Conservation (phyloP, 78 protist genomes). For the Protostelium mycophagum region DNA sequence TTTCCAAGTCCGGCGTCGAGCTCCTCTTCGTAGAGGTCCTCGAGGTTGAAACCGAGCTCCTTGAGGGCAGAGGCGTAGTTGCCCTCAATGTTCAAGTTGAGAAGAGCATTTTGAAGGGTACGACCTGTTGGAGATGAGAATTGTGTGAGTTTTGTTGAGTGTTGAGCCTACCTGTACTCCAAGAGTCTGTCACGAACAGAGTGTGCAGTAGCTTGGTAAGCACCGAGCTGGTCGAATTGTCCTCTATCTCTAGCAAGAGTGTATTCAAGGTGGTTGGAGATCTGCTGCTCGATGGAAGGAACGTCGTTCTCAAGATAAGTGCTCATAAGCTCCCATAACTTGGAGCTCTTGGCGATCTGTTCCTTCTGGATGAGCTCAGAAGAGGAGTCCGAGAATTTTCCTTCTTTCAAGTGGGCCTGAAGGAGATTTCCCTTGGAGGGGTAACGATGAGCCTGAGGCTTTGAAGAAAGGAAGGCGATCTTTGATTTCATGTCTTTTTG, state of each 20-base stretch:
- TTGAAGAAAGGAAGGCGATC: not conserved
- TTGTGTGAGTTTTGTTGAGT: conserved; percentile 83
- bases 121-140: conserved; percentile 65
- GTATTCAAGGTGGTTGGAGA: conserved; percentile 71
- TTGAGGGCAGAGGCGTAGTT: conserved; percentile 64
- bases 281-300: not conserved
- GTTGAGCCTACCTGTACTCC: conserved; percentile 66
- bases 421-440: not conserved
- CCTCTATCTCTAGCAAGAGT: conserved; percentile 72
- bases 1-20: conserved; percentile 96
- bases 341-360: not conserved
- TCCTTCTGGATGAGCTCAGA: not conserved
- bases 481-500: not conserved
- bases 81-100: conserved; percentile 66
- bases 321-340: not conserved
- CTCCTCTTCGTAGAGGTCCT: conserved; percentile 82
- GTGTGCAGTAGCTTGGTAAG: conserved; percentile 74
- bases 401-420: not conserved
- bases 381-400: not conserved
- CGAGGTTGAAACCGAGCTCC: conserved; percentile 63
- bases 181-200: conserved; percentile 70
- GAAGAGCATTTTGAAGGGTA: conserved; percentile 74
- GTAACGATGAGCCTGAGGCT: not conserved
- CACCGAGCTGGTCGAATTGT: conserved; percentile 54
- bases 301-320: conserved; percentile 2